A percentile compares a stretch with the other conserved stretches of the same genome.
phyloP scores from a whole-genome alignment of 2,329 filamentous ascomycete species.

The Verticillium dahliae region DNA sequence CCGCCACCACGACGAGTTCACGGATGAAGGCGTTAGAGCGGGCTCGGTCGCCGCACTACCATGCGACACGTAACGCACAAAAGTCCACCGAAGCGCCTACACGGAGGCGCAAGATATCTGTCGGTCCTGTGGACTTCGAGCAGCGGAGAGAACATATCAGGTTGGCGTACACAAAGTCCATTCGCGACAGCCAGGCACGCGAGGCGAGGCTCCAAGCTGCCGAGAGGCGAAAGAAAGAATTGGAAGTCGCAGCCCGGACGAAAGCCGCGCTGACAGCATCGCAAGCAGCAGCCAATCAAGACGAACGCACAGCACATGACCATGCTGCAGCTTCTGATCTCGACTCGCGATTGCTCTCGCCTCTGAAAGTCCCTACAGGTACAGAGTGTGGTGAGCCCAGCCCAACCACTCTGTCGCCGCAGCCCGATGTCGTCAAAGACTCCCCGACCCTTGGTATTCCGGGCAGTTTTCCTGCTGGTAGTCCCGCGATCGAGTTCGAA shows the following conservation, averaged over 20 bases:
- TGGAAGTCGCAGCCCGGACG: constrained; percentile 37
- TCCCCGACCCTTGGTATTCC: constrained; percentile 64
- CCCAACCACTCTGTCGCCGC: constrained; percentile 1
- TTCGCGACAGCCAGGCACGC: constrained; percentile 64
- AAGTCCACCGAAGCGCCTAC: constrained; percentile 30
- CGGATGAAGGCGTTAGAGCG: constrained; percentile 58
- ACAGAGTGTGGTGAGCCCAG: background rate
- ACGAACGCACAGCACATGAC: background rate
- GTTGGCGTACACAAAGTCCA: constrained; percentile 78
- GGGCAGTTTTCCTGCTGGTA: constrained; percentile 48
- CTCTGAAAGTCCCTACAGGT: constrained; percentile 3
- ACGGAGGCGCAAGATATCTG: constrained; percentile 47
- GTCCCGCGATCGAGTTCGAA: constrained; percentile 31
- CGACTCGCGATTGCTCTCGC: background rate
- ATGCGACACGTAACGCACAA: constrained; percentile 19
- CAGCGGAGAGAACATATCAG: constrained; percentile 77
- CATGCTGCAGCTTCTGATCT: background rate
- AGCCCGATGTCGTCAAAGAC: constrained; percentile 30
- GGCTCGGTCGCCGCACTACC: constrained; percentile 36
- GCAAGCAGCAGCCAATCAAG: background rate
- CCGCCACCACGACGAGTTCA: constrained; percentile 65
- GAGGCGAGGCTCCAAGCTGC: constrained; percentile 46
- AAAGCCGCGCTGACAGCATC: constrained; percentile 22
- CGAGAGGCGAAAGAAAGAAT: constrained; percentile 45
- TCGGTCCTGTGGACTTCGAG: constrained; percentile 79